phyloP scores from a whole-genome alignment of 2,329 filamentous ascomycete species.

The Aspergillus aculeatus region DNA sequence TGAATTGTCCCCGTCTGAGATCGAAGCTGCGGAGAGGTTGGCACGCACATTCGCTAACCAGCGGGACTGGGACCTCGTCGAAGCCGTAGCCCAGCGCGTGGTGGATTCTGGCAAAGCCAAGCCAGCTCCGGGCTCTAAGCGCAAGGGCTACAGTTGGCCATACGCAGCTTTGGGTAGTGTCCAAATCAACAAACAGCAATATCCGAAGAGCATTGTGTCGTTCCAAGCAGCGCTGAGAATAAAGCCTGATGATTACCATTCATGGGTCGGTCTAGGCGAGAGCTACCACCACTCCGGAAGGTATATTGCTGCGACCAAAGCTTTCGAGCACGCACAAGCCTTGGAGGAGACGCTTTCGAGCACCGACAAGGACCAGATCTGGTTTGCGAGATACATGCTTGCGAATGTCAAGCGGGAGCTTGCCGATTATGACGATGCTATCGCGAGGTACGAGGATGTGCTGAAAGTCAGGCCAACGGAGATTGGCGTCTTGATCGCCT shows the following conservation, averaged over 20 bases:
- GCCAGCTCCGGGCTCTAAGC: constrained; percentile 87
- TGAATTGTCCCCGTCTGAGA: constrained; percentile 82
- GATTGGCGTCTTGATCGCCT: constrained; percentile 80
- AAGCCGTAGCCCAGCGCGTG: constrained; percentile 84
- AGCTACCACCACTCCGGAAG: constrained; percentile 93
- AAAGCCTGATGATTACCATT: constrained; percentile 83
- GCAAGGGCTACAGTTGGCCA: constrained; percentile 92
- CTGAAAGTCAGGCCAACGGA: constrained; percentile 67
- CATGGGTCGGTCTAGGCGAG: constrained; percentile 94
- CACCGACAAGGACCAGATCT: constrained; percentile 66
- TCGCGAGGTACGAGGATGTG: constrained; percentile 72
- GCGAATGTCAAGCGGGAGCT: constrained; percentile 92
- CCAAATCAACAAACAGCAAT: constrained; percentile 91
- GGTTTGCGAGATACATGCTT: constrained; percentile 97
- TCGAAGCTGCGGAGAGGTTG: constrained; percentile 81
- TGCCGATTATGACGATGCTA: constrained; percentile 83
- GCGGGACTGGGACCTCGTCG: constrained; percentile 94
- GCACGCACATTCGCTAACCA: constrained; percentile 84
- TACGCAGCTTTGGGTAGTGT: constrained; percentile 91
- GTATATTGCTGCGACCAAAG: constrained; percentile 90
- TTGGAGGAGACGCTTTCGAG: constrained; percentile 63
- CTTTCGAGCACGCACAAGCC: constrained; percentile 79
- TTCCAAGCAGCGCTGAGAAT: constrained; percentile 88
- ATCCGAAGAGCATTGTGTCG: constrained; percentile 80
- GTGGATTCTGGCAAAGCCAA: constrained; percentile 93